Percentiles rank a stretch among this genome's conserved stretches.
phyloP scores from a whole-genome alignment of 495 filamentous ascomycete genomes.

The Pyrenula aspistea region DNA sequence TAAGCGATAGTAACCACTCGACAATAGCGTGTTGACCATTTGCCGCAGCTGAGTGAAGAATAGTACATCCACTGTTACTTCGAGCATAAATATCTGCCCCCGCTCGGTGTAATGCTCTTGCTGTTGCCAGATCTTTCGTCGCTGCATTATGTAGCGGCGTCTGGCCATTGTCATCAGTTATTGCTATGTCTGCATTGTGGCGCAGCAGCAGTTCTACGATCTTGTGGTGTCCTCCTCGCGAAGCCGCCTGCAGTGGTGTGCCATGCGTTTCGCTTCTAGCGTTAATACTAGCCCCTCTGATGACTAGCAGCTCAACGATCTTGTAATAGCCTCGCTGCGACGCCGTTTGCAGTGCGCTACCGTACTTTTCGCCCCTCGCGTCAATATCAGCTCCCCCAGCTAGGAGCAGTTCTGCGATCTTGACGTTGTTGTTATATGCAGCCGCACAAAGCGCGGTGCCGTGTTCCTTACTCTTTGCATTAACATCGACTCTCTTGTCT shows the following conservation, averaged over 20 bases:
- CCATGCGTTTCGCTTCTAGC: constrained; percentile 13
- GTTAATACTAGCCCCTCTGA: constrained; percentile 21
- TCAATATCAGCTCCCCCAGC: constrained; percentile 29
- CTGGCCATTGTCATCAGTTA: constrained; percentile 18
- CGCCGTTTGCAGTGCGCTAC: constrained; percentile 29
- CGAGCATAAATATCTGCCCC: constrained; percentile 12
- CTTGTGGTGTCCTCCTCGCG: constrained; percentile 12
- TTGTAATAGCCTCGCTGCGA: constrained; percentile 21
- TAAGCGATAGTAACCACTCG: not conserved
- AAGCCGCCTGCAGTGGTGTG: constrained; percentile 21
- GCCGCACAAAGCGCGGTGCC: constrained; percentile 26
- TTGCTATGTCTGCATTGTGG: constrained; percentile 10
- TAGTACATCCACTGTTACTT: constrained; percentile 19
- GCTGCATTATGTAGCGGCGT: constrained; percentile 21
- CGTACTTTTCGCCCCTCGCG: constrained; percentile 16
- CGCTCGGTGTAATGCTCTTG: constrained; percentile 1
- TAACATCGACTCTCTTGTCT: constrained; percentile 12
- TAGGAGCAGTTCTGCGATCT: constrained; percentile 23
- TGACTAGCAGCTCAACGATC: constrained; percentile 25
- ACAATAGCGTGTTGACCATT: constrained; percentile 3
- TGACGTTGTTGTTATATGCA: constrained; percentile 21
- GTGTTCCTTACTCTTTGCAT: constrained; percentile 14
- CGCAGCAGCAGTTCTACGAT: constrained; percentile 16
- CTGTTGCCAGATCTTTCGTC: not conserved
- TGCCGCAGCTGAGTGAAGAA: constrained; percentile 19